phyloP scores from a whole-genome alignment of 2,329 filamentous ascomycete species.

The Aspergillus piperis region DNA sequence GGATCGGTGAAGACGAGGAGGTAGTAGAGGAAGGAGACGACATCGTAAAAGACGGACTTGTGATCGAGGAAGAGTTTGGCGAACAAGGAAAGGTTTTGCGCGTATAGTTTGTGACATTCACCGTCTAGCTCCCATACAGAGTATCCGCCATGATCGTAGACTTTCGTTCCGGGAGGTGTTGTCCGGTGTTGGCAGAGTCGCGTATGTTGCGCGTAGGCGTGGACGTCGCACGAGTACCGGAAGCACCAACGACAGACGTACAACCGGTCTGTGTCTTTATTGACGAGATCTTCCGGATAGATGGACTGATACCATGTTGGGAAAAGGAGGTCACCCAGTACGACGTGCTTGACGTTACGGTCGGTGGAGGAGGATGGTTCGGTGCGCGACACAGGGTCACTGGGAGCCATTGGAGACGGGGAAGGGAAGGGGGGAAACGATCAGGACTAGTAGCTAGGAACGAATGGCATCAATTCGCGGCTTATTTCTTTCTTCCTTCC shows the following conservation, averaged over 20 bases:
- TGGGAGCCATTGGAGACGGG: conserved; percentile 32
- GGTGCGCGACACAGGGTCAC: conserved; percentile 26
- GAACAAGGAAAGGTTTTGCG: conserved; percentile 93
- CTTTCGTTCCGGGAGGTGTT: conserved; percentile 67
- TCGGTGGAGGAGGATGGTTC: conserved; percentile 48
- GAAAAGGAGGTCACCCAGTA: conserved; percentile 81
- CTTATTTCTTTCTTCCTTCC: not conserved
- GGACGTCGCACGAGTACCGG: conserved; percentile 68
- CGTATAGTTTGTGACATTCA: conserved; percentile 82
- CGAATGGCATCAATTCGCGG: not conserved
- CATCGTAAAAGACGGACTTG: conserved; percentile 98
- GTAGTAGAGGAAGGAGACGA: conserved; percentile 92
- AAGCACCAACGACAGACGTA: conserved; percentile 94
- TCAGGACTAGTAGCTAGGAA: not conserved
- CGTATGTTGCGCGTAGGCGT: conserved; percentile 40
- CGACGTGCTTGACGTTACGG: conserved; percentile 83
- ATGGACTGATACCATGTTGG: conserved; percentile 92
- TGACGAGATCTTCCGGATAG: conserved; percentile 70
- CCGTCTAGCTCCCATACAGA: conserved; percentile 93
- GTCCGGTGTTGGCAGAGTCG: conserved; percentile 56
- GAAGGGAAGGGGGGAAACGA: not conserved
- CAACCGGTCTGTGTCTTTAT: conserved; percentile 58
- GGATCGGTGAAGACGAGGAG: conserved; percentile 74
- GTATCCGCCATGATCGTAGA: conserved; percentile 80
- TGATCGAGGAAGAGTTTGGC: conserved; percentile 97